Evolutionary conservation across 2,329 filamentous ascomycete genomes (phyloP), one percentile per base, ranked within the genome.

Genomic region (Metarhizium album): DNA sequence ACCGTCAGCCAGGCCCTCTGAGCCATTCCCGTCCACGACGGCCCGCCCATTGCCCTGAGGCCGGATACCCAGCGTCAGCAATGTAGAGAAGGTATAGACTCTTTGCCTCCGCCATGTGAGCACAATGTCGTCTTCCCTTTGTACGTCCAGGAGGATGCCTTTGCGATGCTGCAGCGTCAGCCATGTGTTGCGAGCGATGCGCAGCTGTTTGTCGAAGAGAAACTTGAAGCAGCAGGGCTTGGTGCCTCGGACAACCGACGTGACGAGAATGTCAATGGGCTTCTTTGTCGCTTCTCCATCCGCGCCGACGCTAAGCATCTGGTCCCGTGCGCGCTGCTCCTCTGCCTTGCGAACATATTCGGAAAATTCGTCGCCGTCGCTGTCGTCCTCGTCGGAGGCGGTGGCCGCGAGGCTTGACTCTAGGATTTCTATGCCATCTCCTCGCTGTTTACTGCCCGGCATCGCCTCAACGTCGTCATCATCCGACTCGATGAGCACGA

Each of bases 91-190:
- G 56, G 86, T 80, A 62, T 86, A 95, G 3, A 95, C 68, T 53
- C 80, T 79, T 52, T 79, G 80, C 24, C 80, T 77, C 55, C 83
- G 83, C 84, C 87, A 95, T 0, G 87, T 93, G 50, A 97, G 75
- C 59, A 93, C 85, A 18, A 94, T 70, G 1, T 73, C 70, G 4
- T 75, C 68, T 2, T 74, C 67, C 23, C 74, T 63, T 2, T 76
- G 70, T 2, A 64, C 57, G 2, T 65, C 56, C 7, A 74, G 59
- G 9, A 58, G 33, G 5, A 65, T 47, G 1, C 64, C 62, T 2
- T 70, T 66, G 2, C 65, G 75, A 1, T 64, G 65, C 61, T 90
- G 84, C 49, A 75, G 74, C 13, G 72, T 68, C 58, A 85, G 80
- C 87, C 89, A 96, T 13, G 78, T 79, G 37, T 79, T 64, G 42